Evolutionary conservation across 768 basidiomycete species (phyloP).

Genomic region (Amanita jacksonii): DNA sequence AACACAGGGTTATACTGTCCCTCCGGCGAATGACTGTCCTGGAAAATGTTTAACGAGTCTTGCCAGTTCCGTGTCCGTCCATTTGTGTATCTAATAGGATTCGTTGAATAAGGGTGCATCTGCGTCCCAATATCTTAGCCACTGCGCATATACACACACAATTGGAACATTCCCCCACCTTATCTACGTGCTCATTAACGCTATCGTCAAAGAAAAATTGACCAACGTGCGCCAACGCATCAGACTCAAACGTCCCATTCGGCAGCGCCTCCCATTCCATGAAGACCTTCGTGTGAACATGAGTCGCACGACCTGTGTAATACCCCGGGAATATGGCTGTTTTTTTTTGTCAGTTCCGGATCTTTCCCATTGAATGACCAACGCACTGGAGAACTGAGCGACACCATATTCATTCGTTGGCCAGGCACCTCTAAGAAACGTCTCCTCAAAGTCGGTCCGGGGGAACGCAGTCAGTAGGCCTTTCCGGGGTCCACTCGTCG

Average conservation of each 20-base stretch:
- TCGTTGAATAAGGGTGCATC: conserved; percentile 44
- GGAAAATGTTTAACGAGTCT: conserved; percentile 45
- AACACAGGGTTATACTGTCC: conserved; percentile 44
- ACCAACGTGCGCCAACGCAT: conserved; percentile 35
- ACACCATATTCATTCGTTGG: conserved; percentile 44
- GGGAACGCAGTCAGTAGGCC: conserved; percentile 37
- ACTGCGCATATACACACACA: neutral
- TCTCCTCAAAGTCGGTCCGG: conserved; percentile 30
- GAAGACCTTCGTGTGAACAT: conserved; percentile 47
- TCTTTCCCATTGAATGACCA: neutral
- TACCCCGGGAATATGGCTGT: conserved; percentile 49
- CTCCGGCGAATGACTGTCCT: conserved; percentile 38
- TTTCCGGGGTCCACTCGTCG: conserved; percentile 33
- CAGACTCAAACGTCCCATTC: conserved; percentile 37
- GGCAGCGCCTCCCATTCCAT: conserved; percentile 34
- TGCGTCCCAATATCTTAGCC: conserved; percentile 10
- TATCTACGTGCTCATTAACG: conserved; percentile 37
- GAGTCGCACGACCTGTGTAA: conserved; percentile 46
- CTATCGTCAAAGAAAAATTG: conserved; percentile 54
- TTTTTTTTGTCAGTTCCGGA: neutral
- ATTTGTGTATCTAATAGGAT: conserved; percentile 35
- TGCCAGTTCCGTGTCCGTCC: conserved; percentile 45
- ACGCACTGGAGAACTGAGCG: conserved; percentile 42
- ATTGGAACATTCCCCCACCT: conserved; percentile 22
- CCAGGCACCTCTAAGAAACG: conserved; percentile 45